phyloP scores from a whole-genome alignment of 257 asterid genomes.

The Solanum clarkiae region DNA sequence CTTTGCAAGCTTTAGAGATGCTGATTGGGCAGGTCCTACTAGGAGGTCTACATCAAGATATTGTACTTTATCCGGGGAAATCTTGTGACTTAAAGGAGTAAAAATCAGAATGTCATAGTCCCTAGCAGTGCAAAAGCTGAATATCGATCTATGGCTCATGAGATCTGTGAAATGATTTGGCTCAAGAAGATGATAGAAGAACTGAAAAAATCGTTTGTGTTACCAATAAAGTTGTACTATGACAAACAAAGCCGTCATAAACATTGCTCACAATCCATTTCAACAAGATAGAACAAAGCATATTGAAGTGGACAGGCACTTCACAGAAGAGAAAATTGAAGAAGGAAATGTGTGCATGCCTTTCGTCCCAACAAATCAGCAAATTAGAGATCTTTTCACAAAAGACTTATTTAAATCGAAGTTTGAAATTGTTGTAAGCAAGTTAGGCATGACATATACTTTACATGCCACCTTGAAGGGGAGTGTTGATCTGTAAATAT shows the following conservation, averaged over 20 bases:
- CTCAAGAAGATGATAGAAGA: background rate
- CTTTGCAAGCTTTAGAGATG: background rate
- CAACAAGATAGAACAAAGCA: background rate
- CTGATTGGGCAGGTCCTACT: background rate
- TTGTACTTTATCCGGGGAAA: background rate
- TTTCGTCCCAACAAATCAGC: background rate
- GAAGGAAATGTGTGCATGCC: background rate
- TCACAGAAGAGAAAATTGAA: background rate
- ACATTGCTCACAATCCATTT: background rate
- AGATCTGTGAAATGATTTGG: background rate
- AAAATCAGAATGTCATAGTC: background rate
- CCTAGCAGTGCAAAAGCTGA: background rate
- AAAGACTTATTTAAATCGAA: background rate
- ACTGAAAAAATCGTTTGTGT: background rate
- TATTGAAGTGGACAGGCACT: background rate
- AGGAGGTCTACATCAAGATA: background rate
- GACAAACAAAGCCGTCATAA: background rate
- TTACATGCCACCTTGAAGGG: background rate
- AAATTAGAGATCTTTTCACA: background rate
- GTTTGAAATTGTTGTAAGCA: background rate
- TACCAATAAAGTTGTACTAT: background rate
- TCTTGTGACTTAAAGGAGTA: background rate
- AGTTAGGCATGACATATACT: background rate
- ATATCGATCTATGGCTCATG: background rate
- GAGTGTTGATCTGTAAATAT: background rate